A percentile compares a stretch with the other conserved stretches of the same genome.
phyloP scores from a whole-genome alignment of 2,329 filamentous ascomycete species.

The Mycosphaerella sp. region DNA sequence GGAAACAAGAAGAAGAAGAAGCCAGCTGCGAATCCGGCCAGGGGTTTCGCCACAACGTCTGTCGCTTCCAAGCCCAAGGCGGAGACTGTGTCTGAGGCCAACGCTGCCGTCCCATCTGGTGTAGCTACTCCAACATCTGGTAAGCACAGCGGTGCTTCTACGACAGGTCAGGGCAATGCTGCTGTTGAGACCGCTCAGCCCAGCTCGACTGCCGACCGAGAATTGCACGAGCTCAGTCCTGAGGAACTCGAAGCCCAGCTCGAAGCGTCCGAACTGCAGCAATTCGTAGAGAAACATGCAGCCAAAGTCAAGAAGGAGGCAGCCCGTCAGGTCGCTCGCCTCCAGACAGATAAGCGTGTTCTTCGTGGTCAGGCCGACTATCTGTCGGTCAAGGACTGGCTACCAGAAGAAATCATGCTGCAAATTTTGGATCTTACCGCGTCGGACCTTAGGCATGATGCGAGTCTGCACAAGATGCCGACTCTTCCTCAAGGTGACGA shows the following conservation, averaged over 20 bases:
- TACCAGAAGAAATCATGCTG: slow-evolving; percentile 71
- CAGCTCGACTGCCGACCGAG: slow-evolving; percentile 15
- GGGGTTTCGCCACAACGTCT: slow-evolving; percentile 91
- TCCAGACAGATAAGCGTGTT: slow-evolving; percentile 79
- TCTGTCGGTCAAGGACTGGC: slow-evolving; percentile 68
- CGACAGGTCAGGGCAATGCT: slow-evolving; percentile 24
- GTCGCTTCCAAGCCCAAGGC: slow-evolving; percentile 63
- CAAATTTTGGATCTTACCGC: slow-evolving; percentile 67
- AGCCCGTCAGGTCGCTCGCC: slow-evolving; percentile 64
- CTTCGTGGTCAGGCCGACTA: slow-evolving; percentile 71
- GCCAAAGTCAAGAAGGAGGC: slow-evolving; percentile 74
- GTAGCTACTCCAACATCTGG: slow-evolving; percentile 25
- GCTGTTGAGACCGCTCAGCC: slow-evolving; percentile 11
- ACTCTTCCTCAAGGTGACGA: slow-evolving; percentile 63
- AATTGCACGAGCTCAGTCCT: slow-evolving; percentile 57
- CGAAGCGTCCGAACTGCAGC: slow-evolving; percentile 82
- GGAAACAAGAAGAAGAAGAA: slow-evolving; percentile 74
- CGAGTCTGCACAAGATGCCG: slow-evolving; percentile 44
- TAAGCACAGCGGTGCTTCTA: slow-evolving; percentile 20
- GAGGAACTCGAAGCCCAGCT: slow-evolving; percentile 88
- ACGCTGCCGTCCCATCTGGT: slow-evolving; percentile 25
- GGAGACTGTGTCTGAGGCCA: slow-evolving; percentile 29
- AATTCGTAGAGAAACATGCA: slow-evolving; percentile 77
- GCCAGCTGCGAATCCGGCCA: slow-evolving; percentile 73
- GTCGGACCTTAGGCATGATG: slow-evolving; percentile 44